A percentile compares a stretch with the other conserved stretches of the same genome.
phyloP scores from a whole-genome alignment of 176 grass and related monocot species.

The Eremochloa ophiuroides region DNA sequence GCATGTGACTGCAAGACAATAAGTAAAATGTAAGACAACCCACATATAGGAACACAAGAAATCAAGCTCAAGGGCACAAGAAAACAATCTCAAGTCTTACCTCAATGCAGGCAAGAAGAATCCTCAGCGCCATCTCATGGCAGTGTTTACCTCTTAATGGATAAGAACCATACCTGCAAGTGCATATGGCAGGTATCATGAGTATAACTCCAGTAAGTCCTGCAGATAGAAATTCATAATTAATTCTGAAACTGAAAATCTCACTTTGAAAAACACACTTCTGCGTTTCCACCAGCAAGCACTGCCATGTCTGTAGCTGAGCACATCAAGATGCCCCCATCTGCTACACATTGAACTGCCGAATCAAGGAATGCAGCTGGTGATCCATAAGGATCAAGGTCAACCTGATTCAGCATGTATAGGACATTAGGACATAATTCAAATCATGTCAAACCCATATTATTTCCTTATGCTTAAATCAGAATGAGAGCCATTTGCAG shows the following conservation, averaged over 20 bases:
- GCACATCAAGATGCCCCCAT: slow-evolving; percentile 83
- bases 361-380: slow-evolving; percentile 83
- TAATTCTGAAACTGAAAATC: slow-evolving; percentile 5
- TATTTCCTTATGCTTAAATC: background rate
- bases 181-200: slow-evolving; percentile 18
- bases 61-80: background rate
- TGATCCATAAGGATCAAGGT: slow-evolving; percentile 90
- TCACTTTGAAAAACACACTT: slow-evolving; percentile 89
- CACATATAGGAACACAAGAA: slow-evolving; percentile 1
- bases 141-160: slow-evolving; percentile 85
- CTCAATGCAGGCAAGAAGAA: slow-evolving; percentile 87
- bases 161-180: slow-evolving; percentile 78
- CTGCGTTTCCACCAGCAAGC: slow-evolving; percentile 64
- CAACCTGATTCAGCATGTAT: slow-evolving; percentile 49
- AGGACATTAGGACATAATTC: background rate
- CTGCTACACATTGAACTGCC: slow-evolving; percentile 66
- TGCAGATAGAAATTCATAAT: background rate
- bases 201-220: background rate
- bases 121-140: slow-evolving; percentile 95
- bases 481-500: background rate
- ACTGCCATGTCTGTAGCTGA: slow-evolving; percentile 91
- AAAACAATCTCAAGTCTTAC: slow-evolving; percentile 11
- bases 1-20: slow-evolving; percentile 68
- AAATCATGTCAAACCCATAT: slow-evolving; percentile 2
- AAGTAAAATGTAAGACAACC: slow-evolving; percentile 20